Base-by-base conservation (phyloP, 768 basidiomycete genomes). In the Tricholoma bakamatsutake region DNA sequence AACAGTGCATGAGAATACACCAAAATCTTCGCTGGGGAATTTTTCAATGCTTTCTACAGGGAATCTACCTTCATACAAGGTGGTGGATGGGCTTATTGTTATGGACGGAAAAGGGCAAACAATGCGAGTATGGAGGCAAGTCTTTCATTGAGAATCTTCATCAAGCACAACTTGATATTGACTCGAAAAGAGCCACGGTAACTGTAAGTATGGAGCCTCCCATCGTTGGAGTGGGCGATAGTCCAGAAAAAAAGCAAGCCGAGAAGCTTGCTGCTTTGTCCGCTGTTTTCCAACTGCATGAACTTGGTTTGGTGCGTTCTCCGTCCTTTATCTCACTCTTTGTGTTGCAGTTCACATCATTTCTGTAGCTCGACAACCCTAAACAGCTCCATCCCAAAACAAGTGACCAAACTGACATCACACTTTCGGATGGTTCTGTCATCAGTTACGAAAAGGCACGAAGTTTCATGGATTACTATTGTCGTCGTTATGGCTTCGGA, bases 381-480 rank as follows among this genome's bases (percentile, higher is more conserved):
- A 66, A 60, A 60, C 71, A 69, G 54, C 56, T 69, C 5, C 64
- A 62, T 15, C 62, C 66, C 15, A 61, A 58, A 24, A 60, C 57
- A 49, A 34, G 55, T 24, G 64, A 66, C 18, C 49, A 46, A 28
- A 66, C 59, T 0, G 64, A 69, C 27, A 57, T 68, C 34, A 57
- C 58, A 8, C 73, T 94, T 10, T 81, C 84, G 2, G 87, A 93
- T 63, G 83, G 84, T 24, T 77, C 81, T 10, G 63, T 71, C 18
- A 80, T 94, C 59, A 73, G 73, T 6, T 85, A 85, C 50, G 89
- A 91, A 51, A 79, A 80, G 51, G 92, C 93, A 3, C 83, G 87
- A 49, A 83, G 80, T 57, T 98, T 98, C 75, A 94, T 97, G 87
- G 94, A 95, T 59, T 98, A 89, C 68, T 98, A 98, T 64, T 96